A percentile compares a stretch with the other conserved stretches of the same genome.
These are phyloP conservation scores for Sugiyamaella mastotermitis DNA, from an alignment of 805 yeast genomes.

Conservation along the genomic window DNA sequence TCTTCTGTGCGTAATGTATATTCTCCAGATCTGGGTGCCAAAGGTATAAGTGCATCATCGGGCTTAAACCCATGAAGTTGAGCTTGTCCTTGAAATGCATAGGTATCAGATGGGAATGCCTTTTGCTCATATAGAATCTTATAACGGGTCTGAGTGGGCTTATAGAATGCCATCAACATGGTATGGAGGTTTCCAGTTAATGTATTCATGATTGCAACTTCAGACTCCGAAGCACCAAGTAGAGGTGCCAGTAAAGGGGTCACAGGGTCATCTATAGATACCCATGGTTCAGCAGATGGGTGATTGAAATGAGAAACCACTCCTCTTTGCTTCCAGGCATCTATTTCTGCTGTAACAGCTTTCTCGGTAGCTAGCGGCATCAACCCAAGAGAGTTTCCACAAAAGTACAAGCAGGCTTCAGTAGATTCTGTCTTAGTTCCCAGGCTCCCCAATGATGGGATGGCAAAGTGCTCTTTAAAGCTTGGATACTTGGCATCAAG, in stretches of 20 bases:
- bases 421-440: conserved; percentile 31
- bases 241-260: conserved; percentile 62
- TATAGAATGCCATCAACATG: conserved; percentile 65
- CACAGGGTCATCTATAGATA: conserved; percentile 74
- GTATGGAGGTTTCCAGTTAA: conserved; percentile 78
- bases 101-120: conserved; percentile 90
- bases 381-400: conserved; percentile 92
- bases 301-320: conserved; percentile 74
- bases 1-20: conserved; percentile 55
- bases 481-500: conserved; percentile 39
- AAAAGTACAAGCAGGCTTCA: conserved; percentile 50
- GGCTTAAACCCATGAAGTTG: conserved; percentile 50
- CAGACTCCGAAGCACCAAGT: conserved; percentile 65
- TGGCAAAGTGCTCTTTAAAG: conserved; percentile 43
- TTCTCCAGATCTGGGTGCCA: conserved; percentile 56
- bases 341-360: conserved; percentile 60
- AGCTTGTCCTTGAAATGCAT: conserved; percentile 73
- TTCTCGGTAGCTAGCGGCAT: conserved; percentile 64
- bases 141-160: conserved; percentile 46
- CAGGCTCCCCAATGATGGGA: conserved; percentile 63
- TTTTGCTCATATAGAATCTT: conserved; percentile 80
- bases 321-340: conserved; percentile 76
- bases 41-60: conserved; percentile 54
- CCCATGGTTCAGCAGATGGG: conserved; percentile 55
- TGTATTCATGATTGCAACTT: conserved; percentile 85